Evolutionary conservation across 805 yeast genomes (phyloP), one percentile per base, ranked within the genome.

Genomic region (Pichia thaimueangensis): DNA sequence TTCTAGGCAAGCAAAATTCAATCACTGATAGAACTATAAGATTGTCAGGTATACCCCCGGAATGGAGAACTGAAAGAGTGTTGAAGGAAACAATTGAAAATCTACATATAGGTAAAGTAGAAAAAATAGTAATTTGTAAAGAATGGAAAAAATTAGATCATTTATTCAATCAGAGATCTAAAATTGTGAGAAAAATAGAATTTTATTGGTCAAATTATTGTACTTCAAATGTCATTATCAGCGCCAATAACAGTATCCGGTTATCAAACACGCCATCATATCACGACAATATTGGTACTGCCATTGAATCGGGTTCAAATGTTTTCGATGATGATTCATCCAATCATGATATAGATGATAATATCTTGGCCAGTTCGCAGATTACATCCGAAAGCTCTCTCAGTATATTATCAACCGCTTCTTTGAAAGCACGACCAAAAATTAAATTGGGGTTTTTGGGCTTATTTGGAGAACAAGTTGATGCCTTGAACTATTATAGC

Each of bases 21-120:
- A 73, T 91, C 45, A 86, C 97, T 0, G 97, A 91, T 67, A 72
- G 96, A 58, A 93, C 97, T 1, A 81, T 93, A 31, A 68, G 91
- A 45, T 60, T 91, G 12, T 79, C 91, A 29, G 97, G 97, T 0
- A 86, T 91, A 5, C 97, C 97, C 0, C 81, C 85, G 0, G 79
- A 80, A 35, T 64, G 89, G 32, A 70, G 97, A 39, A 80, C 78
- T 43, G 88, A 80, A 51, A 70, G 71, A n/a, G 78, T 76, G 12
- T 63, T 91, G 51, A 80, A 76, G 43, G 72, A 78, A 29, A 93
- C 86, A 55, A 80, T 91, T 21, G 93, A 87, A 53, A 72, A 74
- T 9, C 66, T 91, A 29, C 81, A 82, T 23, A 81, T 89, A 28
- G 96, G 96, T 2, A 80, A 76, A 44, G 95, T 91, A 2, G 74